Evolutionary conservation across 2,329 filamentous ascomycete genomes (phyloP).

Genomic region (Venturia effusa): DNA sequence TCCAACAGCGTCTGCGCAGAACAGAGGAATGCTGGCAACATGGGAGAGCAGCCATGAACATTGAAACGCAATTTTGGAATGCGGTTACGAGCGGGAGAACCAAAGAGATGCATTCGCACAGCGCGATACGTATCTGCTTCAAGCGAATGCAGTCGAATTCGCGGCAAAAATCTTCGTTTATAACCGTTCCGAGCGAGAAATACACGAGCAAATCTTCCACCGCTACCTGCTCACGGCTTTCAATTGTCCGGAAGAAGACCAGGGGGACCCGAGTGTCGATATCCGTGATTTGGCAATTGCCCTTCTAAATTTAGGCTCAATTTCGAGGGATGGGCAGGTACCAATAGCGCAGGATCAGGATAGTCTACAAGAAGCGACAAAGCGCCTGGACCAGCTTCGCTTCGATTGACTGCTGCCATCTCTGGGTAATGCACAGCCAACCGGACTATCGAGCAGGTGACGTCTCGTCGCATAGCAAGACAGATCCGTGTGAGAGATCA

Average conservation of each 20-base stretch:
- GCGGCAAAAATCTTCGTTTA: neutral
- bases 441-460: neutral
- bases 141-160: neutral
- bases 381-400: neutral
- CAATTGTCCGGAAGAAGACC: neutral
- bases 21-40: neutral
- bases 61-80: slow-evolving; percentile 3
- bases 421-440: neutral
- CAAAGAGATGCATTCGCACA: neutral
- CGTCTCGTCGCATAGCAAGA: neutral
- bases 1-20: neutral
- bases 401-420: neutral
- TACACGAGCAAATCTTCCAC: neutral
- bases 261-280: neutral
- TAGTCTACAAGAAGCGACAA: neutral
- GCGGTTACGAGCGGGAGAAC: neutral
- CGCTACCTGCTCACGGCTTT: neutral
- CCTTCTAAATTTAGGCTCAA: neutral
- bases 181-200: neutral
- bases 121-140: neutral
- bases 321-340: neutral
- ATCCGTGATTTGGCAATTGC: neutral
- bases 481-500: neutral
- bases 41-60: neutral
- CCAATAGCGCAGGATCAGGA: neutral